These are phyloP conservation scores for Venturiaceae sp. DNA, from an alignment of 2,329 filamentous ascomycete species.

Conservation along the genomic window DNA sequence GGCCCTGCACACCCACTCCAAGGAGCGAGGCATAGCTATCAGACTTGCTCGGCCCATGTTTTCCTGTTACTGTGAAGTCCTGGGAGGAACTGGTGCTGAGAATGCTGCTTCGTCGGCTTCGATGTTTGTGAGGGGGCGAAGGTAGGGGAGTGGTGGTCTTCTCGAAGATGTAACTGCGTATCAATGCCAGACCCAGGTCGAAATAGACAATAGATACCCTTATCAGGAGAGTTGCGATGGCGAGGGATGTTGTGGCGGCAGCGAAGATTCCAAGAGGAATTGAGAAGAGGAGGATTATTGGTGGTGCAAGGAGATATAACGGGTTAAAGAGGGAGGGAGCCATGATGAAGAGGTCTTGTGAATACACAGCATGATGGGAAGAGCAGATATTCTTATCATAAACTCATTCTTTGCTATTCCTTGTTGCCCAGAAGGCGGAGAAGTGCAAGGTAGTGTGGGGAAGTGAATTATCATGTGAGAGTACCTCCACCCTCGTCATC, in stretches of 20 bases:
- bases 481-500: too few species aligned
- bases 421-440: not conserved
- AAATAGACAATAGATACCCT: slow-evolving; percentile 31
- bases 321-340: slow-evolving; percentile 4
- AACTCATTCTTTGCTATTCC: not conserved
- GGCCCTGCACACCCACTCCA: slow-evolving; percentile 15
- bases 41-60: slow-evolving; percentile 13
- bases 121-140: not conserved
- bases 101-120: slow-evolving; percentile 3
- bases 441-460: not conserved
- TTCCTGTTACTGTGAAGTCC: not conserved
- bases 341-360: not conserved
- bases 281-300: slow-evolving; percentile 25
- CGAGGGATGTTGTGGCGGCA: slow-evolving; percentile 26
- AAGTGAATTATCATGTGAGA: too few species aligned
- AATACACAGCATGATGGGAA: not conserved
- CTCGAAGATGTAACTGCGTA: slow-evolving; percentile 25
- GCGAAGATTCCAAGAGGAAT: slow-evolving; percentile 29
- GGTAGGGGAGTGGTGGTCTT: slow-evolving; percentile 10
- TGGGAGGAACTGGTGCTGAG: slow-evolving; percentile 6
- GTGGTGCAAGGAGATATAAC: slow-evolving; percentile 19
- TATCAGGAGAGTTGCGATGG: slow-evolving; percentile 26
- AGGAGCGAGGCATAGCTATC: slow-evolving; percentile 24
- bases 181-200: slow-evolving; percentile 29
- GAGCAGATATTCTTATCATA: not conserved